phyloP scores from a whole-genome alignment of 1,139 yeast species.

The Sugiyamaella xylanicola region DNA sequence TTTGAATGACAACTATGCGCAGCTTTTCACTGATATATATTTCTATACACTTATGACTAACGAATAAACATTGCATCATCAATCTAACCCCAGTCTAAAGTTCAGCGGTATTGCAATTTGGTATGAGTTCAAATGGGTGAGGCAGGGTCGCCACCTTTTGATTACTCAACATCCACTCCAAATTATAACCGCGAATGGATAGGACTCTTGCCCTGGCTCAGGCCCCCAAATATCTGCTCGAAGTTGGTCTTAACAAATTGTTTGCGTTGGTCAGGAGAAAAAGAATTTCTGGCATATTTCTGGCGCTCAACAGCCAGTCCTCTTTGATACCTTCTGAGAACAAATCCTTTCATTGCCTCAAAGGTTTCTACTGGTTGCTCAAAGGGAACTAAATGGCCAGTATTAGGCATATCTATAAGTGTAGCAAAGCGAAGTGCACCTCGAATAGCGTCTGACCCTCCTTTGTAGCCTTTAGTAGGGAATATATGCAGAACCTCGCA shows the following conservation, averaged over 20 bases:
- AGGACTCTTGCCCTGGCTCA: constrained; percentile 11
- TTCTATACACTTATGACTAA: background rate
- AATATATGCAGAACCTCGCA: constrained; percentile 54
- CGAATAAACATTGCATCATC: background rate
- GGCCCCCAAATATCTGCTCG: constrained; percentile 6
- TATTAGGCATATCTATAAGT: constrained; percentile 47
- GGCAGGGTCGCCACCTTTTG: too few species aligned
- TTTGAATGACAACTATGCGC: too few species aligned
- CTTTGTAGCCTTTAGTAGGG: constrained; percentile 41
- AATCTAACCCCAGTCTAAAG: too few species aligned
- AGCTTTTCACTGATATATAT: background rate
- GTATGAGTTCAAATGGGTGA: too few species aligned
- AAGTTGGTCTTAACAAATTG: constrained; percentile 12
- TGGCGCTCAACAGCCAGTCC: constrained; percentile 18
- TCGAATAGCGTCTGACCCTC: constrained; percentile 34
- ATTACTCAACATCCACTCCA: too few species aligned
- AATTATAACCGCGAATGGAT: constrained; percentile 11
- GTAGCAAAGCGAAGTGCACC: constrained; percentile 38
- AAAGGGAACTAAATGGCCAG: constrained; percentile 56
- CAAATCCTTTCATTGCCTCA: constrained; percentile 35
- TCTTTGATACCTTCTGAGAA: constrained; percentile 26
- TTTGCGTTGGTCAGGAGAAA: constrained; percentile 13
- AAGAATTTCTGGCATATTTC: constrained; percentile 14
- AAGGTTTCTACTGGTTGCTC: constrained; percentile 57
- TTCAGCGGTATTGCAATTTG: too few species aligned